Evolutionary conservation across 163 green algal genomes (phyloP).

Genomic region (Prototheca cutis): DNA sequence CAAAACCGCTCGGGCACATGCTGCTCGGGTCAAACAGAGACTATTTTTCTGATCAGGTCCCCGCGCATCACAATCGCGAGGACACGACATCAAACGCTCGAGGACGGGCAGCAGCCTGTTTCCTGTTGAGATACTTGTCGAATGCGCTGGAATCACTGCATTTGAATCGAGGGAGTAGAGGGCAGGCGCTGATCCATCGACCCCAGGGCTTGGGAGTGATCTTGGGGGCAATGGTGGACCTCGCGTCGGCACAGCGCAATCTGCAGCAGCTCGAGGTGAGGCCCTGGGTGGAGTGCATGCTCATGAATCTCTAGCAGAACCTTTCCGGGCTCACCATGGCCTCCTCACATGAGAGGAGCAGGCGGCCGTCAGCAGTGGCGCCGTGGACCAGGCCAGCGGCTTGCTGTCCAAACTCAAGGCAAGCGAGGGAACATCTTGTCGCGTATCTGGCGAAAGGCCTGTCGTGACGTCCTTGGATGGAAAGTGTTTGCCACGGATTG

Average conservation of each 20-base stretch:
- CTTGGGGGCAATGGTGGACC: background rate
- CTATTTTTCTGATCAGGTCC: background rate
- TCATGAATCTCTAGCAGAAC: background rate
- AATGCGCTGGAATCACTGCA: background rate
- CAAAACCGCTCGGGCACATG: background rate
- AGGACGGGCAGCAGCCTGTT: background rate
- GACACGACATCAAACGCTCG: background rate
- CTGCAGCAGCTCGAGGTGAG: background rate
- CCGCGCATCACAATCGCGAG: background rate
- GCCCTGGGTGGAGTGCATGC: too few species aligned
- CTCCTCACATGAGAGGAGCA: too few species aligned
- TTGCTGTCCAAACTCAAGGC: constrained; percentile 1
- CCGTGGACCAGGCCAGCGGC: background rate
- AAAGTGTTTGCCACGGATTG: background rate
- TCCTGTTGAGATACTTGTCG: background rate
- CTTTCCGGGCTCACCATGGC: background rate
- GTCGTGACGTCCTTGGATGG: background rate
- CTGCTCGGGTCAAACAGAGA: background rate
- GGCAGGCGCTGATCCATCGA: too few species aligned
- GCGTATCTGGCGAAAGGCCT: too few species aligned
- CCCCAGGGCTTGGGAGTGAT: too few species aligned
- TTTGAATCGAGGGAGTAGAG: too few species aligned
- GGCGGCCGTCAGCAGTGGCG: background rate
- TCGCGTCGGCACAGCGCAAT: background rate
- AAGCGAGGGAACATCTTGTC: background rate